phyloP scores from a whole-genome alignment of 2,329 filamentous ascomycete genomes.

The Fusarium subglutinans region DNA sequence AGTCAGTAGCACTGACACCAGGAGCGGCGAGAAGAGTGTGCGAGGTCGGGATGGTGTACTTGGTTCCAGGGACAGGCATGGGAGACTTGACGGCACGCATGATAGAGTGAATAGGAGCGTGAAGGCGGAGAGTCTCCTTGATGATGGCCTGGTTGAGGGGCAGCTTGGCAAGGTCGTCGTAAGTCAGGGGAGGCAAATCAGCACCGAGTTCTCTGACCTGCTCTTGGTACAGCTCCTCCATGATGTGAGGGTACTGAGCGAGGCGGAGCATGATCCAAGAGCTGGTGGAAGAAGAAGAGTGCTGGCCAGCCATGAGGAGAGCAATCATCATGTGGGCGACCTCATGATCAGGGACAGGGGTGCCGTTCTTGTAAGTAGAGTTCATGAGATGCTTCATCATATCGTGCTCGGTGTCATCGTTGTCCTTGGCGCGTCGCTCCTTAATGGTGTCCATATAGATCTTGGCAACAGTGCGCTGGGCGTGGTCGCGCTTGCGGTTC shows the following conservation, averaged over 20 bases:
- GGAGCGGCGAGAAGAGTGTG: constrained; percentile 88
- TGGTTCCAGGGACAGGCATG: constrained; percentile 83
- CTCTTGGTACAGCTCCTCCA: constrained; percentile 85
- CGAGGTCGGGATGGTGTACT: constrained; percentile 81
- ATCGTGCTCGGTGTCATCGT: constrained; percentile 68
- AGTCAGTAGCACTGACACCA: constrained; percentile 78
- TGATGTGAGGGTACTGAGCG: constrained; percentile 78
- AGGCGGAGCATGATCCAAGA: constrained; percentile 88
- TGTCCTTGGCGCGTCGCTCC: constrained; percentile 66
- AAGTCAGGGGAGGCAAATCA: constrained; percentile 78
- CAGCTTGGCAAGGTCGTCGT: constrained; percentile 80
- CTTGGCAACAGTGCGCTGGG: constrained; percentile 81
- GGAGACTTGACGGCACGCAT: constrained; percentile 91
- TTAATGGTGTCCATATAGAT: constrained; percentile 86
- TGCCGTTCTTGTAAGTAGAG: constrained; percentile 85
- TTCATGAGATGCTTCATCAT: constrained; percentile 94
- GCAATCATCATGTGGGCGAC: constrained; percentile 95
- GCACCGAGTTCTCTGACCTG: constrained; percentile 78
- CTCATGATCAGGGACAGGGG: constrained; percentile 80
- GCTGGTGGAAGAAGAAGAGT: constrained; percentile 85
- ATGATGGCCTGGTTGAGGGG: constrained; percentile 85
- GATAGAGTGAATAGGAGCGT: constrained; percentile 95
- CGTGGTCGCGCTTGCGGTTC: constrained; percentile 82
- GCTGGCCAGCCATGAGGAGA: constrained; percentile 89
- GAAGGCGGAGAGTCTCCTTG: constrained; percentile 90